Percentiles rank a stretch among this genome's conserved stretches.
Evolutionary conservation across 352 stramenopile genomes (phyloP).

Genomic region (Globisporangium recalcitrans): DNA sequence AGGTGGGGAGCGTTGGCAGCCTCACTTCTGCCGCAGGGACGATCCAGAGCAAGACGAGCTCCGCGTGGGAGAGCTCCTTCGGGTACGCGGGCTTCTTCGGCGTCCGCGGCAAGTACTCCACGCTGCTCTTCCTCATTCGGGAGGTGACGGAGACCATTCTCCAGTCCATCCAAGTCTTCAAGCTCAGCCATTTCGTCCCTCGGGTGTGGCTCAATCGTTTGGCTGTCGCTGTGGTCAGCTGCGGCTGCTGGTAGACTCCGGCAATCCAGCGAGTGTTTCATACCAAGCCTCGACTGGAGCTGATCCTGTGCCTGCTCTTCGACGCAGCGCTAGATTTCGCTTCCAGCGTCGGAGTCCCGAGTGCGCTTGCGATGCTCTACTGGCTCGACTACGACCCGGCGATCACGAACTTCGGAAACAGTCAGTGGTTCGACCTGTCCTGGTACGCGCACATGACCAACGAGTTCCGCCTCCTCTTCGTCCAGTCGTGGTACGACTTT

Average conservation of each 20-base stretch:
- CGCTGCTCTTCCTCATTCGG: constrained; percentile 16
- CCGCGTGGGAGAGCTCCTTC: constrained; percentile 11
- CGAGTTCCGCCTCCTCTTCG: constrained; percentile 37
- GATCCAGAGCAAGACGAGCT: background rate
- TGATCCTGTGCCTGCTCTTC: constrained; percentile 29
- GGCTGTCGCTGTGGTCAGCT: constrained; percentile 20
- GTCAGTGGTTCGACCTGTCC: constrained; percentile 33
- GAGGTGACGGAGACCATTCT: constrained; percentile 15
- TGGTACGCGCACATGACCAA: constrained; percentile 38
- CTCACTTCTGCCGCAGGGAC: too few species aligned
- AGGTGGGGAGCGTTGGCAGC: too few species aligned
- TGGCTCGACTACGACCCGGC: constrained; percentile 17
- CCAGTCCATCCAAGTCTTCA: constrained; percentile 20
- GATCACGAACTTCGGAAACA: constrained; percentile 13
- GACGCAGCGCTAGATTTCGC: constrained; percentile 32
- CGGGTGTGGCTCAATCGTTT: constrained; percentile 22
- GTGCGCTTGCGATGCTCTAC: constrained; percentile 19
- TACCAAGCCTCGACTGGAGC: constrained; percentile 17
- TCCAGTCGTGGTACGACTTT: constrained; percentile 21
- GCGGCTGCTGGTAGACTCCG: constrained; percentile 40
- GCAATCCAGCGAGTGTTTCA: constrained; percentile 15
- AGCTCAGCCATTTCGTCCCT: constrained; percentile 21
- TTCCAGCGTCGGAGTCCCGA: constrained; percentile 31
- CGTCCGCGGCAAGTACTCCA: constrained; percentile 17
- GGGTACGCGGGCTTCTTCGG: constrained; percentile 17